These are phyloP conservation scores for Magnusiomyces clavatus DNA, from an alignment of 1,139 yeast genomes.

Conservation along the genomic window DNA sequence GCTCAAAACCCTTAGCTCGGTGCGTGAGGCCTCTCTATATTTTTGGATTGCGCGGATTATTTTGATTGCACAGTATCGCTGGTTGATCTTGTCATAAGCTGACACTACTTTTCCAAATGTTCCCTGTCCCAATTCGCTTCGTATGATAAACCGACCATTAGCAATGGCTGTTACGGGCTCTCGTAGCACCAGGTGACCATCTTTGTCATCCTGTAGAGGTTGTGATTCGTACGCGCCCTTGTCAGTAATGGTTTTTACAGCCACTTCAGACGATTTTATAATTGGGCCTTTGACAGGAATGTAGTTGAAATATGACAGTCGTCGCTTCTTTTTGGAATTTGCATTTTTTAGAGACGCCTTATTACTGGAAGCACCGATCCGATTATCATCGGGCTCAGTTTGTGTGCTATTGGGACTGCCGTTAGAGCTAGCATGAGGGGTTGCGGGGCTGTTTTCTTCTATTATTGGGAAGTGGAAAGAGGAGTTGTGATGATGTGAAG, in stretches of 20 bases:
- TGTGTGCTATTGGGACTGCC: too few species aligned
- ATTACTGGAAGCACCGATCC: too few species aligned
- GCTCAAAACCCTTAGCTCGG: constrained; percentile 62
- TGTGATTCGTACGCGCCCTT: too few species aligned
- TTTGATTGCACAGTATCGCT: constrained; percentile 77
- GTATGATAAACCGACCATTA: constrained; percentile 39
- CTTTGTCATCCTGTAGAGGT: constrained; percentile 23
- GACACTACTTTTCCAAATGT: constrained; percentile 91
- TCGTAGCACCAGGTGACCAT: constrained; percentile 32
- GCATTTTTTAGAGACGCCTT: not conserved
- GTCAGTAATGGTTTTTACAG: too few species aligned
- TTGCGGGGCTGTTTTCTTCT: too few species aligned
- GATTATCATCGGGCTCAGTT: too few species aligned
- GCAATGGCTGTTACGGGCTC: constrained; percentile 21
- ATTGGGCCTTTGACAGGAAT: too few species aligned
- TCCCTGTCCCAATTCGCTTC: constrained; percentile 72
- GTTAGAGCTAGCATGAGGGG: too few species aligned
- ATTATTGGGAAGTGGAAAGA: too few species aligned
- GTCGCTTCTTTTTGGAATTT: not conserved
- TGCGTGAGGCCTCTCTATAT: constrained; percentile 39
- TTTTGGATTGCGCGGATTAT: constrained; percentile 52
- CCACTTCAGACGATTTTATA: too few species aligned
- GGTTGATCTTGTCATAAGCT: constrained; percentile 40
- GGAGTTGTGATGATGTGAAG: too few species aligned
- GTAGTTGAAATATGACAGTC: not conserved